A percentile compares a stretch with the other conserved stretches of the same genome.
Evolutionary conservation across 495 filamentous ascomycete species (phyloP).

Genomic region (Penicillium atrosanguineum): DNA sequence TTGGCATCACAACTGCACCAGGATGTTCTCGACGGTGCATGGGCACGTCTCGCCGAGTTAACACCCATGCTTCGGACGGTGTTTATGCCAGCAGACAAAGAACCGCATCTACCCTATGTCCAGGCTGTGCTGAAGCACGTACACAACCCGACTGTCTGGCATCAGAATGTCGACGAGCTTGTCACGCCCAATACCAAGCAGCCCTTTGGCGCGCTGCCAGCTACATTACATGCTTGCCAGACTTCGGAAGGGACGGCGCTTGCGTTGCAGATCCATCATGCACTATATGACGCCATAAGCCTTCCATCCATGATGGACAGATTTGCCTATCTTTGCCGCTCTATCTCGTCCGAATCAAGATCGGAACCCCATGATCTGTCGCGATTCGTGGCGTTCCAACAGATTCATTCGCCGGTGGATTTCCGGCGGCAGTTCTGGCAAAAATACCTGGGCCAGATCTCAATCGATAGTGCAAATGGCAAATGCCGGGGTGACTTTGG

Average conservation of each 20-base stretch:
- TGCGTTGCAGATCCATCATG: constrained; percentile 36
- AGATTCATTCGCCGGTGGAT: constrained; percentile 23
- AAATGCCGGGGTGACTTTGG: constrained; percentile 13
- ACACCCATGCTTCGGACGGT: constrained; percentile 30
- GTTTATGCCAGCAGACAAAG: constrained; percentile 26
- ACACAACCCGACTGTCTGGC: constrained; percentile 25
- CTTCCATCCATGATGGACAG: constrained; percentile 27
- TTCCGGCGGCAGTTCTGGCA: constrained; percentile 32
- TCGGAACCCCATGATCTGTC: constrained; percentile 17
- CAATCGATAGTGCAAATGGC: background rate
- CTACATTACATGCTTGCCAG: constrained; percentile 26
- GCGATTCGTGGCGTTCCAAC: constrained; percentile 30
- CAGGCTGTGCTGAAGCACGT: constrained; percentile 25
- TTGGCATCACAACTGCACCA: constrained; percentile 15
- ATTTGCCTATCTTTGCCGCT: constrained; percentile 20
- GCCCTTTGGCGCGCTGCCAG: constrained; percentile 20
- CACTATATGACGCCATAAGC: constrained; percentile 36
- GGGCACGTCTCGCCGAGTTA: constrained; percentile 19
- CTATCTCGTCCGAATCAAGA: constrained; percentile 1
- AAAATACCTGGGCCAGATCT: constrained; percentile 24
- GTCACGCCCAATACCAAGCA: constrained; percentile 5
- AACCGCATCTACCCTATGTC: constrained; percentile 16
- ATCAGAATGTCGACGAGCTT: constrained; percentile 11
- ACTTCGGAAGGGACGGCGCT: constrained; percentile 20
- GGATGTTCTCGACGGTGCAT: constrained; percentile 22